These are phyloP conservation scores for Tolypocladium inflatum DNA, from an alignment of 2,329 filamentous ascomycete species.

Conservation along the genomic window DNA sequence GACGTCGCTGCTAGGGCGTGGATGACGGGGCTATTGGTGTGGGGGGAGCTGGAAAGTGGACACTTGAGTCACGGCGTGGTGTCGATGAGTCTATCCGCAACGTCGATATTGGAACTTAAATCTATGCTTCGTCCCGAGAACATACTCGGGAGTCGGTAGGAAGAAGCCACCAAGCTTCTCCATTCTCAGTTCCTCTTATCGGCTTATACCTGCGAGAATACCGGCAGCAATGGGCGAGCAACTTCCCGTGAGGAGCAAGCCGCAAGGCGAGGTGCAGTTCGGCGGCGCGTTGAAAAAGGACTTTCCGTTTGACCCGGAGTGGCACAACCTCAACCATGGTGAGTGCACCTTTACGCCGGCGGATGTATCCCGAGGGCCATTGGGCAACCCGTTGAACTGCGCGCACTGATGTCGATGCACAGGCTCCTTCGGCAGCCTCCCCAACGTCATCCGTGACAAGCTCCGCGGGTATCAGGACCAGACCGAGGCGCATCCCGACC, in stretches of 20 bases:
- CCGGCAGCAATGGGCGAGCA: constrained; percentile 2
- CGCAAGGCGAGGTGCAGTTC: constrained; percentile 10
- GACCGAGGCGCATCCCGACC: constrained; percentile 61
- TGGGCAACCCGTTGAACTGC: not conserved
- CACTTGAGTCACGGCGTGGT: not conserved
- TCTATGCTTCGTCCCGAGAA: not conserved
- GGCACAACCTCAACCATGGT: constrained; percentile 73
- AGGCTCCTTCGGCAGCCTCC: constrained; percentile 76
- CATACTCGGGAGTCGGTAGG: not conserved
- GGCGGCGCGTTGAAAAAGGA: constrained; percentile 42
- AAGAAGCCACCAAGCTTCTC: not conserved
- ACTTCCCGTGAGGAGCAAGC: not conserved
- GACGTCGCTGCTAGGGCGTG: not conserved
- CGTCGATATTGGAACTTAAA: not conserved
- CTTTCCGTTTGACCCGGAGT: constrained; percentile 61
- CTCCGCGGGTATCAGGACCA: constrained; percentile 57
- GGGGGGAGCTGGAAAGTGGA: not conserved
- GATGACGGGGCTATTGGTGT: not conserved
- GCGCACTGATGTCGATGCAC: too few relatives aligned
- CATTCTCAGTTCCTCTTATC: not conserved
- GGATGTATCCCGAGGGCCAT: not conserved
- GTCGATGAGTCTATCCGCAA: not conserved
- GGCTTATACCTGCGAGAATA: not conserved
- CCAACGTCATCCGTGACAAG: constrained; percentile 47
- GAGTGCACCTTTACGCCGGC: constrained; percentile 8